Conservation (phyloP, 441 rosid genomes). For the Adansonia madagascariensis region DNA sequence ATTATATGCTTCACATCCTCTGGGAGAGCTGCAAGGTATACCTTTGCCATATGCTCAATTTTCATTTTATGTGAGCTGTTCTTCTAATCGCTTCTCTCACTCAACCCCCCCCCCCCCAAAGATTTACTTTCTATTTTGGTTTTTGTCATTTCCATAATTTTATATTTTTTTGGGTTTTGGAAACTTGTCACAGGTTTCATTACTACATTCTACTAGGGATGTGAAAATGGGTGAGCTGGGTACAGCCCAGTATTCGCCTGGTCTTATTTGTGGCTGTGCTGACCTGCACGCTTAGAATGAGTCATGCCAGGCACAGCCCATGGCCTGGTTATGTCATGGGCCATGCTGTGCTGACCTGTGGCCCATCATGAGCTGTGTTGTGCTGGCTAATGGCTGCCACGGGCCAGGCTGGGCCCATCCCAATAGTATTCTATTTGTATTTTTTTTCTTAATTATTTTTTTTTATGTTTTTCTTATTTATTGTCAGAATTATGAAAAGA, state of each 20-base stretch:
- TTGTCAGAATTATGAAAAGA: background rate
- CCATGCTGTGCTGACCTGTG: background rate
- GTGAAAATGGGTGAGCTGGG: too few relatives aligned
- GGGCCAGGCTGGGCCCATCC: background rate
- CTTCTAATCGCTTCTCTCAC: background rate
- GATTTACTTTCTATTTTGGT: background rate
- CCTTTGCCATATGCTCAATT: background rate
- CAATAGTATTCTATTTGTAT: background rate
- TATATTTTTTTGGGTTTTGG: background rate
- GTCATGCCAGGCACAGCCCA: background rate
- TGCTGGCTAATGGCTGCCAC: background rate
- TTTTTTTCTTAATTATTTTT: background rate
- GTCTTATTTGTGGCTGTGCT: background rate
- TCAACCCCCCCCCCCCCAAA: too few relatives aligned
- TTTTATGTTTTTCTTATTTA: background rate
- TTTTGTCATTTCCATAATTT: background rate
- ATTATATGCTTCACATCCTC: slow-evolving; percentile 92
- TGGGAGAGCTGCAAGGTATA: slow-evolving; percentile 94
- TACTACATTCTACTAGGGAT: background rate
- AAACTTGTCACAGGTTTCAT: background rate
- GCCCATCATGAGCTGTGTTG: background rate
- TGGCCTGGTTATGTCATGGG: background rate
- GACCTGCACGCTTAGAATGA: background rate
- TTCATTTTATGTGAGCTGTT: background rate
- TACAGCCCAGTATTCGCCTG: background rate